Evolutionary conservation across 257 asterid genomes (phyloP).

Genomic region (Solanum ossicruentum): DNA sequence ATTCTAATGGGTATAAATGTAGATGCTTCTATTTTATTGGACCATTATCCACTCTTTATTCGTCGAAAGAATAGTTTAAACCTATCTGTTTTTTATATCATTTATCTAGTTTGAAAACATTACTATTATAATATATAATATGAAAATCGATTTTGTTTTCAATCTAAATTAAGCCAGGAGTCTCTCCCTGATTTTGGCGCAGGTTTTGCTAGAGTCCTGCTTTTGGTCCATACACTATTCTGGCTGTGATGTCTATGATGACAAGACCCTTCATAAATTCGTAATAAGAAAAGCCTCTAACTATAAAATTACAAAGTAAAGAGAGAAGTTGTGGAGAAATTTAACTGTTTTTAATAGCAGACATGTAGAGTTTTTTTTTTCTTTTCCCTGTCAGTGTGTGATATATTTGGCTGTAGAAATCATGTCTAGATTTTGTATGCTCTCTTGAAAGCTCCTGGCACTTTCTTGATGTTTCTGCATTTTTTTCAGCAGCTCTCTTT

Average conservation of each 20-base stretch:
- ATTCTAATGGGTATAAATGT: too few relatives aligned
- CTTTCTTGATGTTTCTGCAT: background rate
- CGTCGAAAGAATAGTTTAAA: too few relatives aligned
- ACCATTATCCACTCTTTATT: too few relatives aligned
- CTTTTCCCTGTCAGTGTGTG: background rate
- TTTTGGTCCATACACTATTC: background rate
- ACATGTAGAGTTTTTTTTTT: background rate
- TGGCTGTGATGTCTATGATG: background rate
- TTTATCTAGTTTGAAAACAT: too few relatives aligned
- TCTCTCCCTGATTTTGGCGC: background rate
- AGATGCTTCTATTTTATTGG: too few relatives aligned
- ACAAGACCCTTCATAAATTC: background rate
- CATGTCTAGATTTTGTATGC: background rate
- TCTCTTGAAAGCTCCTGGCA: background rate
- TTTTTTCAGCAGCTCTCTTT: background rate
- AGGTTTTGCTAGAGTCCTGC: background rate
- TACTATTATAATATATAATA: too few relatives aligned
- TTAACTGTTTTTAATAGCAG: background rate
- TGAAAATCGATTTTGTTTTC: too few relatives aligned
- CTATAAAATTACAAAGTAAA: background rate
- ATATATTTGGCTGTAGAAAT: background rate
- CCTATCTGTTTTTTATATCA: too few relatives aligned
- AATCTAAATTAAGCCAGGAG: too few relatives aligned
- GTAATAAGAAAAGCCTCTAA: background rate
- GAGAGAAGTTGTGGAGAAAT: background rate